Evolutionary conservation across 192 early-diverging fungal species (phyloP).

Genomic region (Coemansia reversa): DNA sequence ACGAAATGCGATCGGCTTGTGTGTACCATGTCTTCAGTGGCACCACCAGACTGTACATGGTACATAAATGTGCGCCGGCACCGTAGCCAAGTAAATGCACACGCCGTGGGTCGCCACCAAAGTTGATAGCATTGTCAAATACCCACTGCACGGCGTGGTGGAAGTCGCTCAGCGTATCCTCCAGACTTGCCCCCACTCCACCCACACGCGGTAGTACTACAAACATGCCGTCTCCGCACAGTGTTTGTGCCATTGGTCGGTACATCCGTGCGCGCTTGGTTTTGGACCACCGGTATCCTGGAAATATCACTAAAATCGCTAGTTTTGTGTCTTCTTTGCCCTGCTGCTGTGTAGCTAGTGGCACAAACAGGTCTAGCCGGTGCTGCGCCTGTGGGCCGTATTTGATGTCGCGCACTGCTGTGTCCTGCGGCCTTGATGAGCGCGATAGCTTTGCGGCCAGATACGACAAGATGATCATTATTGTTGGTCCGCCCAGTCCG

Average conservation of each 20-base stretch:
- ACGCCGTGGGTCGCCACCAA: slow-evolving; percentile 48
- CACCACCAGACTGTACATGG: slow-evolving; percentile 53
- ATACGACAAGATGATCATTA: slow-evolving; percentile 41
- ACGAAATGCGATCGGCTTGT: slow-evolving; percentile 51
- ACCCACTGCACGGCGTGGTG: slow-evolving; percentile 53
- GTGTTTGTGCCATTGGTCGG: slow-evolving; percentile 54
- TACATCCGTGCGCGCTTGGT: slow-evolving; percentile 52
- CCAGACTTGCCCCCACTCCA: slow-evolving; percentile 25
- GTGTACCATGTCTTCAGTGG: slow-evolving; percentile 52
- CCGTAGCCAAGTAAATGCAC: slow-evolving; percentile 52
- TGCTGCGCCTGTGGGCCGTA: slow-evolving; percentile 51
- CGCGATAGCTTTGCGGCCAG: slow-evolving; percentile 44
- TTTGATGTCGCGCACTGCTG: slow-evolving; percentile 51
- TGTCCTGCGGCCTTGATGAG: slow-evolving; percentile 44
- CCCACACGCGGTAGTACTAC: slow-evolving; percentile 52
- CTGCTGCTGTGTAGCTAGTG: slow-evolving; percentile 27
- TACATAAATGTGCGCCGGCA: slow-evolving; percentile 51
- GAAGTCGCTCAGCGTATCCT: slow-evolving; percentile 46
- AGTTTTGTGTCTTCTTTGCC: slow-evolving; percentile 13
- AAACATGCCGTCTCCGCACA: slow-evolving; percentile 52
- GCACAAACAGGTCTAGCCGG: slow-evolving; percentile 53
- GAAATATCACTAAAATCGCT: slow-evolving; percentile 45
- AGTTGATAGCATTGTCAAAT: slow-evolving; percentile 41
- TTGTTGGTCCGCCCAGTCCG: slow-evolving; percentile 49
- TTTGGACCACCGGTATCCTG: slow-evolving; percentile 50